phyloP scores from a whole-genome alignment of 306 rosid species.

The Vachellia pachyceras region DNA sequence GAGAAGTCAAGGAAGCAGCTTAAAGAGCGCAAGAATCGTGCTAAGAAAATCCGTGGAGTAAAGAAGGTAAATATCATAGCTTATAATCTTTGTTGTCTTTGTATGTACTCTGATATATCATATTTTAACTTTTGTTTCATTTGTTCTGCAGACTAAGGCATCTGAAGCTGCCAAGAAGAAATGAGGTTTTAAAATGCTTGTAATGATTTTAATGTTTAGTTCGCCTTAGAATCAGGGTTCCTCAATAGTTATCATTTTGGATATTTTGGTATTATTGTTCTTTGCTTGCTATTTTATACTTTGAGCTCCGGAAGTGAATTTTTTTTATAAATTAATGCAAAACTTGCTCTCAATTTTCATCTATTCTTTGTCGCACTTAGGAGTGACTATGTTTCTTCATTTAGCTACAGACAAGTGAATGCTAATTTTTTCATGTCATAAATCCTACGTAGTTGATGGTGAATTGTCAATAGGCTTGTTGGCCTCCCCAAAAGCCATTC shows the following conservation, averaged over 20 bases:
- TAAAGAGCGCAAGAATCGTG: conserved; percentile 95
- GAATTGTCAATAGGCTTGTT: not conserved
- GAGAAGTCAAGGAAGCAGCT: conserved; percentile 90
- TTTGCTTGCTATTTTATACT: conserved; percentile 23
- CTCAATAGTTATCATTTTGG: conserved; percentile 38
- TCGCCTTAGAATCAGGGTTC: conserved; percentile 25
- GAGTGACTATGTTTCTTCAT: not conserved
- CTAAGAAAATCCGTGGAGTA: conserved; percentile 92
- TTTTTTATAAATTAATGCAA: conserved; percentile 40
- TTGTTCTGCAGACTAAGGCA: conserved; percentile 78
- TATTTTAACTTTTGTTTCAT: not conserved
- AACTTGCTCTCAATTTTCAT: not conserved
- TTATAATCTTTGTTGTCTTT: not conserved
- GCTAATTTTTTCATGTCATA: not conserved
- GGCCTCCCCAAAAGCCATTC: too few species aligned
- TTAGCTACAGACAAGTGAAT: not conserved
- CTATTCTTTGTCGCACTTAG: not conserved
- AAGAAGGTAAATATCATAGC: conserved; percentile 71
- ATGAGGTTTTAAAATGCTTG: conserved; percentile 46
- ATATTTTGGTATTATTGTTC: conserved; percentile 11
- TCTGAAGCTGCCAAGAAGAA: conserved; percentile 95
- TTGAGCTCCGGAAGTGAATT: conserved; percentile 38
- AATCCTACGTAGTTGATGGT: not conserved
- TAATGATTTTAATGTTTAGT: conserved; percentile 28
- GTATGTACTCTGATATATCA: not conserved